These are phyloP conservation scores for Corynascus novoguineensis DNA, from an alignment of 495 filamentous ascomycete species.

Conservation along the genomic window DNA sequence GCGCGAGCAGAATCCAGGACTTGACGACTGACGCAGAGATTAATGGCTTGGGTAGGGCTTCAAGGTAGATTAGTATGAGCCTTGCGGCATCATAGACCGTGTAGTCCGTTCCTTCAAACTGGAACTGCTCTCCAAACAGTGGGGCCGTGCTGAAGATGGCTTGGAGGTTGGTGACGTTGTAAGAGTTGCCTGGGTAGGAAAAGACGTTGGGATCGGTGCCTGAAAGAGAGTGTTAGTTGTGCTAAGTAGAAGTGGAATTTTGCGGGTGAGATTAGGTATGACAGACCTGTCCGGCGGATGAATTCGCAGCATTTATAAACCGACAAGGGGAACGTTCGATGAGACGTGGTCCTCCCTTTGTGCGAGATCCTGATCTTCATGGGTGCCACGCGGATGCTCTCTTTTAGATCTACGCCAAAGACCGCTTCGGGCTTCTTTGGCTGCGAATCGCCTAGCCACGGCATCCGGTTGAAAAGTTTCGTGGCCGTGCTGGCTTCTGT, in stretches of 20 bases:
- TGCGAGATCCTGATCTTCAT: constrained; percentile 29
- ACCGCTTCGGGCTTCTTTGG: constrained; percentile 9
- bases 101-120: constrained; percentile 22
- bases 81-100: constrained; percentile 26
- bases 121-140: constrained; percentile 23
- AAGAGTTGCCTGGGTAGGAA: constrained; percentile 19
- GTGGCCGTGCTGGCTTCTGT: background rate
- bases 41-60: constrained; percentile 24
- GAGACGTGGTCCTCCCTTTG: constrained; percentile 23
- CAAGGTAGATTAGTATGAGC: constrained; percentile 25
- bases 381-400: constrained; percentile 24
- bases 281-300: constrained; percentile 21
- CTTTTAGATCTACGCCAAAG: constrained; percentile 26
- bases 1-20: constrained; percentile 27
- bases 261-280: background rate
- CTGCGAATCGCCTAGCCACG: constrained; percentile 9
- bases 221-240: constrained; percentile 10
- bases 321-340: constrained; percentile 22
- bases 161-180: constrained; percentile 22
- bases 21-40: constrained; percentile 22
- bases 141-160: constrained; percentile 21
- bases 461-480: constrained; percentile 15
- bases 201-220: constrained; percentile 20
- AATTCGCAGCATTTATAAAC: constrained; percentile 32
- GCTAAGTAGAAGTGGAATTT: no score